phyloP scores from a whole-genome alignment of 441 rosid genomes.

The Daphne laureola region DNA sequence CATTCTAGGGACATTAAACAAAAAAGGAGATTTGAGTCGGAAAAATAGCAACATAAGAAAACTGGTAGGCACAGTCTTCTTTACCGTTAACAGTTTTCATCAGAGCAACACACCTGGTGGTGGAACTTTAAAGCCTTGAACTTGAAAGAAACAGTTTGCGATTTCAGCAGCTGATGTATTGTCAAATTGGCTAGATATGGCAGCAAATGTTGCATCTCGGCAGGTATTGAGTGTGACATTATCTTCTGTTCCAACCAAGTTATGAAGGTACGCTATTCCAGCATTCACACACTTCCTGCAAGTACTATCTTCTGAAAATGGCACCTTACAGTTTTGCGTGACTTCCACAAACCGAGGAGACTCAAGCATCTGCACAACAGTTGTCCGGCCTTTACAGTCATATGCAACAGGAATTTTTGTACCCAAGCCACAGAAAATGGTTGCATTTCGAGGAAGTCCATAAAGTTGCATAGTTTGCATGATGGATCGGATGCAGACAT shows the following conservation, averaged over 20 bases:
- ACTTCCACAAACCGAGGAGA: constrained; percentile 63
- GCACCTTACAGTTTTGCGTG: constrained; percentile 47
- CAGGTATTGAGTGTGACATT: constrained; percentile 76
- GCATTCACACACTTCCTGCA: constrained; percentile 80
- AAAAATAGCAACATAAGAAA: no score
- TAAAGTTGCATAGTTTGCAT: constrained; percentile 60
- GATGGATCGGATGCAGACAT: constrained; percentile 53
- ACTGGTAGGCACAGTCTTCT: no score
- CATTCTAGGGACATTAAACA: no score
- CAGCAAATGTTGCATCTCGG: constrained; percentile 78
- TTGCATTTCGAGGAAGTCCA: constrained; percentile 77
- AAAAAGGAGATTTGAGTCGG: no score
- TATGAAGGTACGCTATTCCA: constrained; percentile 63
- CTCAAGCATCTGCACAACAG: constrained; percentile 68
- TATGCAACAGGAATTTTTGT: constrained; percentile 72
- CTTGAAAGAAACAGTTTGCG: constrained; percentile 81
- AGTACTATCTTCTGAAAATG: constrained; percentile 34
- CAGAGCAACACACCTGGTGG: constrained; percentile 3
- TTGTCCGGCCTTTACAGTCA: constrained; percentile 62
- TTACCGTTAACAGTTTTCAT: no score
- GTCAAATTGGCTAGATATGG: constrained; percentile 71
- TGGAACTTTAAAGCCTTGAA: constrained; percentile 47
- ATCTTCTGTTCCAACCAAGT: constrained; percentile 45
- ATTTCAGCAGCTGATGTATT: constrained; percentile 44
- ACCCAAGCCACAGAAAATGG: constrained; percentile 74